Percentiles rank a stretch among this genome's conserved stretches.
These are phyloP conservation scores for Intubia oerlemansii DNA, from an alignment of 2,329 filamentous ascomycete genomes.

Conservation along the genomic window DNA sequence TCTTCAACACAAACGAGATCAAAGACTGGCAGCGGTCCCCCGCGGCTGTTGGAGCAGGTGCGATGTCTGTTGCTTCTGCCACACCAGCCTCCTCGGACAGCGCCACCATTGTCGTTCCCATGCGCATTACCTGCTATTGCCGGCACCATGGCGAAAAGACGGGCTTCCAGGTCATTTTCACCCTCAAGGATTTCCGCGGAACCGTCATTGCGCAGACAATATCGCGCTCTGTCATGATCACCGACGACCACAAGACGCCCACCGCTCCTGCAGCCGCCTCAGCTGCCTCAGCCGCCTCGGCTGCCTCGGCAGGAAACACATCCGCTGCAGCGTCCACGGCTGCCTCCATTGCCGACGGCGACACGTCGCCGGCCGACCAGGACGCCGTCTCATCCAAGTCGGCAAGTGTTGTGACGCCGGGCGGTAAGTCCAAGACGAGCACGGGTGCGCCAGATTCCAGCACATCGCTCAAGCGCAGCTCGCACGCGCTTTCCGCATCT, in stretches of 20 bases:
- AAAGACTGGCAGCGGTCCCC: constrained; percentile 54
- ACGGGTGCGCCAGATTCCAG: not conserved
- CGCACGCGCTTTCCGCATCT: constrained; percentile 12
- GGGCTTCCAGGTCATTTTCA: constrained; percentile 87
- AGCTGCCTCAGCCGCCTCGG: constrained; percentile 2
- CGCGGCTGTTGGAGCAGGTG: constrained; percentile 11
- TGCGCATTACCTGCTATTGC: constrained; percentile 96
- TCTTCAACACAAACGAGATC: constrained; percentile 78
- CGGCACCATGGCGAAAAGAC: constrained; percentile 85
- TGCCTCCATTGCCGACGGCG: constrained; percentile 4
- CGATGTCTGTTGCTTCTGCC: too few relatives aligned
- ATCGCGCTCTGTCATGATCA: constrained; percentile 83
- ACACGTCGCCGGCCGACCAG: too few relatives aligned
- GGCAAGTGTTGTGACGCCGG: too few relatives aligned
- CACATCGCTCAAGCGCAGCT: constrained; percentile 26
- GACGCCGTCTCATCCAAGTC: too few relatives aligned
- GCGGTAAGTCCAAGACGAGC: not conserved
- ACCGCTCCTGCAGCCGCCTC: constrained; percentile 7
- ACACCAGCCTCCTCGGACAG: constrained; percentile 2
- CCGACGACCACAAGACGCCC: constrained; percentile 86
- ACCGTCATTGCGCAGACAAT: constrained; percentile 67
- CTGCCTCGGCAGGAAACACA: not conserved
- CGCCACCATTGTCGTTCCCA: constrained; percentile 48
- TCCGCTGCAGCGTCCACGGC: not conserved
- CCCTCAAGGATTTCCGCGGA: constrained; percentile 62